Evolutionary conservation across 2,329 filamentous ascomycete genomes (phyloP).

Genomic region (Thermothelomyces thermophilus): DNA sequence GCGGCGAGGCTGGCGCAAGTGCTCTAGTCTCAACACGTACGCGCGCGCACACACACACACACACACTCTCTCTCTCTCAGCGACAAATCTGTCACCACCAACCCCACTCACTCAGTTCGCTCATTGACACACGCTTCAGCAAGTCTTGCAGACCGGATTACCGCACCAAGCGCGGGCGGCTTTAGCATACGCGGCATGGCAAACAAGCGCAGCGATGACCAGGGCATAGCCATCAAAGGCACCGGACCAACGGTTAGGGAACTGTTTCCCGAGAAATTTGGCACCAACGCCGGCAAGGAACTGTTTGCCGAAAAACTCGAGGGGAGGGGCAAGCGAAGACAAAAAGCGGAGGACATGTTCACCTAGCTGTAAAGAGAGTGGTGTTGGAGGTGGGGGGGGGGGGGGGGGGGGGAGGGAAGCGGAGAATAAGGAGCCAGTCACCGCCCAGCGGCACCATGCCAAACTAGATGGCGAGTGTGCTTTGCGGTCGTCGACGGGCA

Average conservation of each 20-base stretch:
- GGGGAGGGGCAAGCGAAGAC: conserved; percentile 51
- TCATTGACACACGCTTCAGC: conserved; percentile 23
- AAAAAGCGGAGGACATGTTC: conserved; percentile 68
- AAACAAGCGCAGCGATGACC: conserved; percentile 38
- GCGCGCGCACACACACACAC: too few species aligned
- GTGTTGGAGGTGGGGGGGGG: too few species aligned
- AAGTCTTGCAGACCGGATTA: conserved; percentile 33
- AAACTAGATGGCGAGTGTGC: not conserved
- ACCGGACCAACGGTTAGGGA: conserved; percentile 53
- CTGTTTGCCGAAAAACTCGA: conserved; percentile 57
- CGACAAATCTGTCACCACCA: not conserved
- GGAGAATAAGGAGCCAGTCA: not conserved
- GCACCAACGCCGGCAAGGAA: conserved; percentile 60
- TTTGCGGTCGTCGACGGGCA: not conserved
- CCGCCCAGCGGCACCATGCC: too few species aligned
- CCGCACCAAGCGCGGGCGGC: conserved; percentile 25
- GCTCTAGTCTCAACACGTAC: not conserved
- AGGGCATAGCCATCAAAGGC: conserved; percentile 62
- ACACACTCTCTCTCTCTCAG: too few species aligned
- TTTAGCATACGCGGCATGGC: conserved; percentile 58
- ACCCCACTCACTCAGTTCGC: not conserved
- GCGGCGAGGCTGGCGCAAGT: conserved; percentile 8
- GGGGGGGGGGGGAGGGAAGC: too few species aligned
- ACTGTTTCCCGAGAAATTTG: conserved; percentile 60
- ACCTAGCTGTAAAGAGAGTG: conserved; percentile 37